Evolutionary conservation across 768 basidiomycete genomes (phyloP).

Genomic region (Filobasidium floriforme): DNA sequence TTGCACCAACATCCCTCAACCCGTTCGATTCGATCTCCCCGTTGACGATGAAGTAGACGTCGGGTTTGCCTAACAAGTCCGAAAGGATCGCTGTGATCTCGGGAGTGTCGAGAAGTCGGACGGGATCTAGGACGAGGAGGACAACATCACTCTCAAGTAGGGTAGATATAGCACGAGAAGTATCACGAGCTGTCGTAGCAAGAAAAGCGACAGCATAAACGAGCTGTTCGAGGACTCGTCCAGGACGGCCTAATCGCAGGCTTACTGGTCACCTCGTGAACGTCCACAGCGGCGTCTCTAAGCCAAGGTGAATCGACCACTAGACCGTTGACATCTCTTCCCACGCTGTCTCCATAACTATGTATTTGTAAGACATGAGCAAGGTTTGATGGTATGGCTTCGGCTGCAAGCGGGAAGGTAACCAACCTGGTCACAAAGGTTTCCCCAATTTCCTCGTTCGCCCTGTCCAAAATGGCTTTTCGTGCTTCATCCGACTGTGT

Average conservation of each 20-base stretch:
- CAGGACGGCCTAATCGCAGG: neutral
- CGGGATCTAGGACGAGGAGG: constrained; percentile 37
- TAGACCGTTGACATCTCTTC: neutral
- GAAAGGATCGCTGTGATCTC: constrained; percentile 17
- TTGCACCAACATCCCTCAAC: neutral
- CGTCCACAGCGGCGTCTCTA: constrained; percentile 23
- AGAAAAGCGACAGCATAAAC: neutral
- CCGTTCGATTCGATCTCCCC: constrained; percentile 17
- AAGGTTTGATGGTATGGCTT: too few relatives aligned
- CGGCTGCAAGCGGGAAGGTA: neutral
- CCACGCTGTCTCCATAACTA: constrained; percentile 10
- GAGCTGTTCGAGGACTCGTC: neutral
- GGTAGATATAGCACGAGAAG: constrained; percentile 23
- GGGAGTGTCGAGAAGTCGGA: constrained; percentile 28
- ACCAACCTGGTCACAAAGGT: constrained; percentile 16
- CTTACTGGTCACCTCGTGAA: constrained; percentile 31
- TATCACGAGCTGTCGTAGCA: constrained; percentile 13
- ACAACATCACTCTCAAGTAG: constrained; percentile 25
- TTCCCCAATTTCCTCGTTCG: constrained; percentile 14
- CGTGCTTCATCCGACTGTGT: constrained; percentile 23
- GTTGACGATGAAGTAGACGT: constrained; percentile 32
- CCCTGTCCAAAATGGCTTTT: constrained; percentile 24
- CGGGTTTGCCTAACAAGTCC: constrained; percentile 9
- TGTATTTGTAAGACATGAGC: neutral
- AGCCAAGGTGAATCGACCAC: constrained; percentile 30